Conservation (phyloP, 306 rosid genomes). For the Ormosia semicastrata region DNA sequence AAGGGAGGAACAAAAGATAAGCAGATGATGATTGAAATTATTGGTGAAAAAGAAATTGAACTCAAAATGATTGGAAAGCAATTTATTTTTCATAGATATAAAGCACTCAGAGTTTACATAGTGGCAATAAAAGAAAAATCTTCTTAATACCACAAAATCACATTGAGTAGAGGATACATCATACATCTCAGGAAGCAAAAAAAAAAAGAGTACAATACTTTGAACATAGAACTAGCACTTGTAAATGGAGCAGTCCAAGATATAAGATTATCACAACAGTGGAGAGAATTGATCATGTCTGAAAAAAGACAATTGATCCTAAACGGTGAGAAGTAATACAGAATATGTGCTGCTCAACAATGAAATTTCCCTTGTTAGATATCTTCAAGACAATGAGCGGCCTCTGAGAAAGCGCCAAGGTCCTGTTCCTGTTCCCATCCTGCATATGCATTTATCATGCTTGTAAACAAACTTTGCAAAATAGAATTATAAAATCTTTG, state of each 20-base stretch:
- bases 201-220: not conserved
- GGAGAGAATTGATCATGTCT: not conserved
- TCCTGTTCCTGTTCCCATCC: conserved; percentile 96
- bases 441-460: conserved; percentile 33
- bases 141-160: conserved; percentile 24
- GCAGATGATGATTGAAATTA: not conserved
- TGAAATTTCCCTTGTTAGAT: not conserved
- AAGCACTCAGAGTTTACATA: conserved; percentile 21
- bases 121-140: conserved; percentile 15
- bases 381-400: conserved; percentile 15
- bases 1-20: not conserved
- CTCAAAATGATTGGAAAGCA: not conserved
- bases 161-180: conserved; percentile 8
- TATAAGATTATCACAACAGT: not conserved
- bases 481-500: not conserved
- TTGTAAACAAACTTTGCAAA: not conserved
- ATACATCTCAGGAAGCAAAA: not conserved
- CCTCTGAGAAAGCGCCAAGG: conserved; percentile 82
- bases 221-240: conserved; percentile 3
- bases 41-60: not conserved
- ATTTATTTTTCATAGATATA: conserved; percentile 13
- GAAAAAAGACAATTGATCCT: not conserved
- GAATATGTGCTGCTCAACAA: not conserved
- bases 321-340: not conserved
- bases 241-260: not conserved